phyloP scores from a whole-genome alignment of 495 filamentous ascomycete genomes.

The Jackrogersella multiformis region DNA sequence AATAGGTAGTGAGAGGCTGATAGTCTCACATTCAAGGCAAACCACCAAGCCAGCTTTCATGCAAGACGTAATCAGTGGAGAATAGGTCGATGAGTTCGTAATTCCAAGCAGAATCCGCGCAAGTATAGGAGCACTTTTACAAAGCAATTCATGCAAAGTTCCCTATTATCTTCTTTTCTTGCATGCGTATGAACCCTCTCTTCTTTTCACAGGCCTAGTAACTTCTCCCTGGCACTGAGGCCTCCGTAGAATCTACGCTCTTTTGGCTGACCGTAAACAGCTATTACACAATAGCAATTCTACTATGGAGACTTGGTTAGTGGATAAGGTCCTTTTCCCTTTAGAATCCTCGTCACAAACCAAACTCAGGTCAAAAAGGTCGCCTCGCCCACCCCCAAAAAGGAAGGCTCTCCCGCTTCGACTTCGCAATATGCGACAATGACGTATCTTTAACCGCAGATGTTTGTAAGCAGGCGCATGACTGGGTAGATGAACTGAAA shows the following conservation, averaged over 20 bases:
- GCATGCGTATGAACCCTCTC: slow-evolving; percentile 7
- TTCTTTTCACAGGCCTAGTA: slow-evolving; percentile 2
- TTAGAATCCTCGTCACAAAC: slow-evolving; percentile 22
- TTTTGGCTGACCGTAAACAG: background rate
- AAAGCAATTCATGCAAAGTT: slow-evolving; percentile 1
- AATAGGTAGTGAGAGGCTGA: background rate
- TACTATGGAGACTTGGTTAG: slow-evolving; percentile 17
- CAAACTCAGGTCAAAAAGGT: slow-evolving; percentile 12
- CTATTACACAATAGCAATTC: slow-evolving; percentile 1
- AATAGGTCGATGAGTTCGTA: background rate
- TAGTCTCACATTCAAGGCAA: slow-evolving; percentile 4
- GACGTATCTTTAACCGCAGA: slow-evolving; percentile 29
- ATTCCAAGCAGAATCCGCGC: background rate
- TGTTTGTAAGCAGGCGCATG: slow-evolving; percentile 30
- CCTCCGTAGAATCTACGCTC: background rate
- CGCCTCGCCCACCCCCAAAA: slow-evolving; percentile 18
- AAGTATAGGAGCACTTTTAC: background rate
- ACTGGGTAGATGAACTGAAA: slow-evolving; percentile 14
- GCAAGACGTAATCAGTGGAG: slow-evolving; percentile 11
- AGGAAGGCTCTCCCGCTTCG: slow-evolving; percentile 6
- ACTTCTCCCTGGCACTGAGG: slow-evolving; percentile 10
- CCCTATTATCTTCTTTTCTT: slow-evolving; percentile 23
- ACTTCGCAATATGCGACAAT: slow-evolving; percentile 3
- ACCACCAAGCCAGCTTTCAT: slow-evolving; percentile 10
- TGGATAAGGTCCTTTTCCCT: slow-evolving; percentile 4